Evolutionary conservation across 2,329 filamentous ascomycete species (phyloP), one percentile per base, ranked within the genome.

Genomic region (Nectriaceae sp.): DNA sequence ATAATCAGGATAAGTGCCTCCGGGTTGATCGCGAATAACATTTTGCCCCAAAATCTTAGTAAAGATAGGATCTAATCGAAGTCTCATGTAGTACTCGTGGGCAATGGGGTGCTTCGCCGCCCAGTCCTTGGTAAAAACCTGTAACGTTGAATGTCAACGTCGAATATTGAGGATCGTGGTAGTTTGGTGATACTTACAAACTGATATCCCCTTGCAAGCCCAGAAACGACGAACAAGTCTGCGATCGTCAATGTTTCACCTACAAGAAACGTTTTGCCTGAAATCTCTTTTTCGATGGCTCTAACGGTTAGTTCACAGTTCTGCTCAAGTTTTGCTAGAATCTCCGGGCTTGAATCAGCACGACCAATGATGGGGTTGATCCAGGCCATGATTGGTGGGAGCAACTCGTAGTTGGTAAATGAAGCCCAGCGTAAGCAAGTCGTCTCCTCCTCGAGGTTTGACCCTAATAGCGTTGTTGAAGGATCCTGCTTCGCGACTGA

Each of bases 71-170:
- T 51, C 45, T 5, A 42, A 44, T 20, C 49, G 47, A 1, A 47
- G 18, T 11, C 42, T 47, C 45, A 51, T 51, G 20, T 51, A 51
- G 36, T 51, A 51, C 16, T 48, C 45, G 24, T 51, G 49, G 5
- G 42, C 49, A 15, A 48, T 40, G 5, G 49, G 45, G 5, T 51
- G 49, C 21, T 45, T 51, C 0, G 41, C 45, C 11, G 49, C 49
- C 49, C 49, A 51, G 6, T 40, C 24, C 19, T 51, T 51, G 20
- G 45, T 51, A 15, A 51, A 51, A 42, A 51, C 49, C 49, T 51
- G 5, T 6, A 21, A 15, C 3, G n/a, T 5, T 8, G 3, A 20
- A 11, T 11, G 43, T 11, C 43, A 36, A 5, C 5, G 3, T 3
- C 4, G 2, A 3, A 3, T 3, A 6, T 4, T 31, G 15, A 10